A percentile compares a stretch with the other conserved stretches of the same genome.
phyloP scores from a whole-genome alignment of 306 rosid genomes.

The Abrus precatorius region DNA sequence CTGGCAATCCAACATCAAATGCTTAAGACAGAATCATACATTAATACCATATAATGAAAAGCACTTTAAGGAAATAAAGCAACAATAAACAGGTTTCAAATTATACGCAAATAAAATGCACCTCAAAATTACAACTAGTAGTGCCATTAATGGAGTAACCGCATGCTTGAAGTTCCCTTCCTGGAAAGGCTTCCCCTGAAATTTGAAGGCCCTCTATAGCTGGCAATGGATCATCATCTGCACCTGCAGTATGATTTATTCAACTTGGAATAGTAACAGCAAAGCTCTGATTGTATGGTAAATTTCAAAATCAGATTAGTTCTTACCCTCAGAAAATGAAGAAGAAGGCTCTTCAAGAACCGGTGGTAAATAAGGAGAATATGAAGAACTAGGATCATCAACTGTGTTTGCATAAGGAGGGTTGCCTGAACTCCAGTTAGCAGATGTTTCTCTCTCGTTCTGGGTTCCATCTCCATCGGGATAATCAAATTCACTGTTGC shows the following conservation, averaged over 20 bases:
- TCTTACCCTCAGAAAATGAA: conserved; percentile 90
- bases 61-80: conserved; percentile 30
- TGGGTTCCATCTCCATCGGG: conserved; percentile 71
- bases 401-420: conserved; percentile 68
- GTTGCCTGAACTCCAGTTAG: conserved; percentile 73
- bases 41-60: conserved; percentile 18
- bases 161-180: conserved; percentile 88
- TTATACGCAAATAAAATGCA: conserved; percentile 50
- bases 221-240: conserved; percentile 97
- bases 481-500: conserved; percentile 77
- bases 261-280: conserved; percentile 44
- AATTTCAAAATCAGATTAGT: conserved; percentile 38
- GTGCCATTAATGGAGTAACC: conserved; percentile 93
- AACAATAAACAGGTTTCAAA: conserved; percentile 40
- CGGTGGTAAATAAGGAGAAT: conserved; percentile 76
- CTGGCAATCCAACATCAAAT: conserved; percentile 55
- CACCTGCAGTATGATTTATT: conserved; percentile 63
- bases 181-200: conserved; percentile 90
- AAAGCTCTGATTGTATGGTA: conserved; percentile 14
- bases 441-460: conserved; percentile 70
- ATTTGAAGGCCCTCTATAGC: conserved; percentile 90
- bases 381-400: conserved; percentile 82
- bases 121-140: conserved; percentile 97
- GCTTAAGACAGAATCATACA: conserved; percentile 38
- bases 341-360: conserved; percentile 97